Evolutionary conservation across 257 asterid species (phyloP).

Genomic region (Solanum verrucosum): DNA sequence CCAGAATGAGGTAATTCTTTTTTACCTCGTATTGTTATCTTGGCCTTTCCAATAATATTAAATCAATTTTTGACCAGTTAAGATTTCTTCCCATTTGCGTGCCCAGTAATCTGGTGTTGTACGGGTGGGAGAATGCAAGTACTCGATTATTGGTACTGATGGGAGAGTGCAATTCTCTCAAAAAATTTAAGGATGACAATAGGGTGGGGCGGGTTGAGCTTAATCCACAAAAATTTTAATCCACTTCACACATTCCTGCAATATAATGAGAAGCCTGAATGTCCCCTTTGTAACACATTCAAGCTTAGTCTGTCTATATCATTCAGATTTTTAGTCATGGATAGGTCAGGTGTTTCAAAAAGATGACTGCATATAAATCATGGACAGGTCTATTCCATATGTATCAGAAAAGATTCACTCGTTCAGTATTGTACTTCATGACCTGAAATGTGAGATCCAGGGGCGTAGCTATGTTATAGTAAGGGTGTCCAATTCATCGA

Average conservation of each 20-base stretch:
- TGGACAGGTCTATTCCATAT: not conserved
- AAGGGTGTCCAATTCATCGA: not conserved
- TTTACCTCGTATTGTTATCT: not conserved
- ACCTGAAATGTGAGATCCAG: not conserved
- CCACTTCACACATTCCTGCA: constrained; percentile 24
- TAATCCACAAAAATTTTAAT: not conserved
- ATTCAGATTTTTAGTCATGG: constrained; percentile 66
- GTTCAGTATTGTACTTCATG: not conserved
- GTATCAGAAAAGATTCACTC: not conserved
- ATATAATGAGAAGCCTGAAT: constrained; percentile 77
- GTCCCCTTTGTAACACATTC: constrained; percentile 90
- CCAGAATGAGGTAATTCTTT: constrained; percentile 68
- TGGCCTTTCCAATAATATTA: not conserved
- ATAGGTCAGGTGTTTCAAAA: not conserved
- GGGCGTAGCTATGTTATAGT: not conserved
- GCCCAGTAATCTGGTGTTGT: not conserved
- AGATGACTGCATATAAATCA: not conserved
- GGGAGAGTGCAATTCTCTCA: not conserved
- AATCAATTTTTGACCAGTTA: not conserved
- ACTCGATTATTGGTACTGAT: not conserved
- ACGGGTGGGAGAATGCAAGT: not conserved
- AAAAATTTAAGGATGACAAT: not conserved
- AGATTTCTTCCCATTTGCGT: not conserved
- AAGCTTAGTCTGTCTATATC: constrained; percentile 74
- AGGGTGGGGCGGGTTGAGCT: not conserved